Evolutionary conservation across 768 basidiomycete species (phyloP), one percentile per base, ranked within the genome.

Genomic region (Russula abietina): DNA sequence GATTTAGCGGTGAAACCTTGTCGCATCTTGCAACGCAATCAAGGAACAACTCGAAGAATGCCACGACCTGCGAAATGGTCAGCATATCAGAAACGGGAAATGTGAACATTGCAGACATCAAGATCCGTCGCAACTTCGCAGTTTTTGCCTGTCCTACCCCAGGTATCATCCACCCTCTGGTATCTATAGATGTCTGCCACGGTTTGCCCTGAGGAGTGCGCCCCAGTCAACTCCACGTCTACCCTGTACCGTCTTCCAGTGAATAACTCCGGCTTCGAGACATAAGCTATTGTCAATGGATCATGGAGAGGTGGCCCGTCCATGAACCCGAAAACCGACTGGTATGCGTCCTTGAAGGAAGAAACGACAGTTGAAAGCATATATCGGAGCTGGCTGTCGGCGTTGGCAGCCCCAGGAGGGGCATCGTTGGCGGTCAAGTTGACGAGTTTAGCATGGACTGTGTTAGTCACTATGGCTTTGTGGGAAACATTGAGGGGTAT

Each of bases 401-500:
- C 10, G 33, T 0, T 64, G 0, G 79, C 72, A 12, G 60, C 17
- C n/a, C 19, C 59, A 1, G 50, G 32, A 9, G 77, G 65, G 49
- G 24, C 45, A 24, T 22, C 55, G 61, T 67, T 1, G 76, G 78
- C 6, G 9, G 33, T 16, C 52, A 48, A 16, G 22, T 73, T 69
- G 33, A 91, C 79, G 2, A 94, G 76, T 24, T 75, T 74, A 0
- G 74, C 62, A 66, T 86, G 87, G 36, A 86, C 74, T 11, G 73
- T 69, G 24, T 74, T 70, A 3, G 83, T 87, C 49, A 90, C 86
- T 65, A 95, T 88, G 3, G 89, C 90, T 0, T 83, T 87, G 71
- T 95, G 93, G 2, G 93, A 91, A 19, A 93, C 88, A 69, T 96
- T 94, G 67, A 96, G 81, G 0, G 91, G 90, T 30, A 93, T 83